Conservation (phyloP, 2,329 filamentous ascomycete species). For the Colletotrichum sansevieriae region DNA sequence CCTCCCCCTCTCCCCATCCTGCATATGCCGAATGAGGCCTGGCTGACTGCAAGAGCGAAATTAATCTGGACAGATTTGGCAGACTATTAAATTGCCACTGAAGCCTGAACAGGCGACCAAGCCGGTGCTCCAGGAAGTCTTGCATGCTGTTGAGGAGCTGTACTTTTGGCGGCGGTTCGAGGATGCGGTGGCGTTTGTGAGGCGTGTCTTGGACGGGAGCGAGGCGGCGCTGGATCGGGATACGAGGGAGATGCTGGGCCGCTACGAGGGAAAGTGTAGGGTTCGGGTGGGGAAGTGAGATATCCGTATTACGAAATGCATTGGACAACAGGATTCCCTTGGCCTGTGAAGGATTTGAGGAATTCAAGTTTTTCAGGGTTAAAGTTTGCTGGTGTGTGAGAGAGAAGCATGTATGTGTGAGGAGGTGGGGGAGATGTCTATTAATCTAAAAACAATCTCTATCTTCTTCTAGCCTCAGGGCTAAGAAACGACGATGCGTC, state of each 20-base stretch:
- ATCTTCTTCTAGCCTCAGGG: constrained; percentile 9
- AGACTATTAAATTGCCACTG: constrained; percentile 58
- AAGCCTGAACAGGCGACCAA: constrained; percentile 54
- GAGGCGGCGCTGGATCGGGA: constrained; percentile 58
- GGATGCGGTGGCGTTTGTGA: constrained; percentile 59
- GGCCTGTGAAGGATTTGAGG: not conserved
- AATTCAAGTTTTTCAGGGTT: constrained; percentile 3
- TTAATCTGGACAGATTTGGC: constrained; percentile 56
- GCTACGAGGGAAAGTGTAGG: constrained; percentile 59
- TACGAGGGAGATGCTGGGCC: constrained; percentile 53
- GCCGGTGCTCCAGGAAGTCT: constrained; percentile 61
- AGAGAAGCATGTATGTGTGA: not conserved
- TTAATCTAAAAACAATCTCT: constrained; percentile 19
- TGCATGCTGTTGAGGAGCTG: constrained; percentile 70
- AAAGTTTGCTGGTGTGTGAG: constrained; percentile 21
- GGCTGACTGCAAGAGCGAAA: constrained; percentile 7
- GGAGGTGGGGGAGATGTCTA: constrained; percentile 15
- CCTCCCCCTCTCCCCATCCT: not conserved
- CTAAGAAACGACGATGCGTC: constrained; percentile 11
- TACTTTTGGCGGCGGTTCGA: constrained; percentile 65
- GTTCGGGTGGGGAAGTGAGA: constrained; percentile 45
- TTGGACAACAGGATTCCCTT: not conserved
- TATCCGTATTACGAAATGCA: not conserved
- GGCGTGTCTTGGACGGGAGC: constrained; percentile 50
- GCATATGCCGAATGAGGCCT: not conserved